These are phyloP conservation scores for Manihot esculenta DNA, from an alignment of 441 rosid species.

Conservation along the genomic window DNA sequence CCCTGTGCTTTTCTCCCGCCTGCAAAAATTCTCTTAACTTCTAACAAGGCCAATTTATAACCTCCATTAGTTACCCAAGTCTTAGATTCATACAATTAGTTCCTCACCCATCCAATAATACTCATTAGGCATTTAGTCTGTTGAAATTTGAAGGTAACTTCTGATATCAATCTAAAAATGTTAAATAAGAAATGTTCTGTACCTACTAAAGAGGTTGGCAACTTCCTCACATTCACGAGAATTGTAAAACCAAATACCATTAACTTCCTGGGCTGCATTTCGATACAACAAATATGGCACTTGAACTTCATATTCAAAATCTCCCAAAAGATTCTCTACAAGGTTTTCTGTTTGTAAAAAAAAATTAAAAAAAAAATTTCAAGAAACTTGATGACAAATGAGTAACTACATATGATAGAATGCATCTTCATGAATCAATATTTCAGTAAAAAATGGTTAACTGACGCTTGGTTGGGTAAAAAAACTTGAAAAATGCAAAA, in stretches of 20 bases:
- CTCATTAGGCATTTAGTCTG: neutral
- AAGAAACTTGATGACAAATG: neutral
- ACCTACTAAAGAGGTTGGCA: conserved; percentile 68
- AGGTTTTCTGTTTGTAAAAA: conserved; percentile 47
- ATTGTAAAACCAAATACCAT: conserved; percentile 81
- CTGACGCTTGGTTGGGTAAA: too few relatives aligned
- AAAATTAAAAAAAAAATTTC: neutral
- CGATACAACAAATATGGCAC: conserved; percentile 67
- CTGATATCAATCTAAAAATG: neutral
- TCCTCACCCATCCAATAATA: neutral
- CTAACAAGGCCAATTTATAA: neutral
- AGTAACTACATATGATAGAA: neutral
- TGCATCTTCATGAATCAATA: too few relatives aligned
- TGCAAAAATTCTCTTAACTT: conserved; percentile 6
- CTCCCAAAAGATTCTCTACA: conserved; percentile 70
- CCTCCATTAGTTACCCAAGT: neutral
- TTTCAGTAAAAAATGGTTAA: too few relatives aligned
- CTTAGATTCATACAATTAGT: neutral
- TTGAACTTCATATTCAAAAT: conserved; percentile 73
- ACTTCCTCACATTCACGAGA: conserved; percentile 67
- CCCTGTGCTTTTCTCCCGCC: neutral
- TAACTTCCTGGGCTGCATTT: conserved; percentile 68
- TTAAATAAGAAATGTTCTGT: conserved; percentile 5
- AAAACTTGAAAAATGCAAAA: too few relatives aligned
- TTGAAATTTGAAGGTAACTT: neutral